phyloP scores from a whole-genome alignment of 805 yeast genomes.

The Torulaspora microellipsoides region DNA sequence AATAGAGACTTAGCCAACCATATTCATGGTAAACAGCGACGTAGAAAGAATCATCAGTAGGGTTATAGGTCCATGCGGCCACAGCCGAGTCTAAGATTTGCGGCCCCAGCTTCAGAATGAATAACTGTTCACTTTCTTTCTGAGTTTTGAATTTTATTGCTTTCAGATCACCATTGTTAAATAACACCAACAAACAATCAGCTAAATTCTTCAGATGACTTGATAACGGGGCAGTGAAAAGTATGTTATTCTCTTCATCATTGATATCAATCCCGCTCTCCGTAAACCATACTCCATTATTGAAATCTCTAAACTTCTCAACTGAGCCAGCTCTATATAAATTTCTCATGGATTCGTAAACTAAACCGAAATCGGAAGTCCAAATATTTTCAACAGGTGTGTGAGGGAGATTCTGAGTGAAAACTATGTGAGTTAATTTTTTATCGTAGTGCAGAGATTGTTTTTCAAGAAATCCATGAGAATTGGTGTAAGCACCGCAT shows the following conservation, averaged over 20 bases:
- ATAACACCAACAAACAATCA: constrained; percentile 1
- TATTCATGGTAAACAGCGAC: constrained; percentile 2
- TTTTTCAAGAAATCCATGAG: constrained; percentile 11
- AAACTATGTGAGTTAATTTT: neutral
- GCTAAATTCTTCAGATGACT: neutral
- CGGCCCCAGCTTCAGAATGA: neutral
- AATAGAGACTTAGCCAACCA: constrained; percentile 1
- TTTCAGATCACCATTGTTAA: constrained; percentile 3
- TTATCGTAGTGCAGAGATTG: neutral
- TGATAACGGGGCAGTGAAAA: neutral
- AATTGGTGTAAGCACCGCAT: constrained; percentile 8
- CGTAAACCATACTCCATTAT: constrained; percentile 5
- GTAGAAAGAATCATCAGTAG: neutral
- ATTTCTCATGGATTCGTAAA: constrained; percentile 7
- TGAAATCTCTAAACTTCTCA: neutral
- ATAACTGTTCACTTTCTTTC: neutral
- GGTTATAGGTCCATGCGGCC: constrained; percentile 4
- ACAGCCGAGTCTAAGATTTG: neutral
- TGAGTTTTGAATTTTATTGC: neutral
- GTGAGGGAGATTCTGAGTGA: neutral
- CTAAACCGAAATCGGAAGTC: constrained; percentile 6
- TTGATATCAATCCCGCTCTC: neutral
- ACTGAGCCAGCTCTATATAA: constrained; percentile 4
- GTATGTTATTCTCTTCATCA: constrained; percentile 1
- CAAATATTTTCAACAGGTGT: constrained; percentile 6